Conservation (phyloP, 768 basidiomycete species). For the Pleurotus cornucopiae region DNA sequence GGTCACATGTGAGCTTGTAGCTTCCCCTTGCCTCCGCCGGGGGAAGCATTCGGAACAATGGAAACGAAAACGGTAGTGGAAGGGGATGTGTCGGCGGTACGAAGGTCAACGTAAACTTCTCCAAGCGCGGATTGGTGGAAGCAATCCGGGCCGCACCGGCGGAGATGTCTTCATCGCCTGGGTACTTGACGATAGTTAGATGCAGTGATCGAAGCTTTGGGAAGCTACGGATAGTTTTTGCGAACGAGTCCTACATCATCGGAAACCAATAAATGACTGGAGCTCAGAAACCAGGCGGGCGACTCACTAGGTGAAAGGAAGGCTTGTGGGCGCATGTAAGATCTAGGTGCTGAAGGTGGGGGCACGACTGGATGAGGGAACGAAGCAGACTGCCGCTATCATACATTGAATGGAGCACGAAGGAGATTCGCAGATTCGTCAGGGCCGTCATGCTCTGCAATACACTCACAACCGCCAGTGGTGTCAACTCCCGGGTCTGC, state of each 20-base stretch:
- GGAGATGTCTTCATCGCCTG: slow-evolving; percentile 57
- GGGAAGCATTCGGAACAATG: slow-evolving; percentile 36
- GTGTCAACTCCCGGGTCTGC: slow-evolving; percentile 63
- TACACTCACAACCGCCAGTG: slow-evolving; percentile 54
- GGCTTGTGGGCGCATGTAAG: slow-evolving; percentile 65
- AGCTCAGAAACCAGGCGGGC: neutral
- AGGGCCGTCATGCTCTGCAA: slow-evolving; percentile 54
- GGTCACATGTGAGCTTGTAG: slow-evolving; percentile 55
- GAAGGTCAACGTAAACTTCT: slow-evolving; percentile 60
- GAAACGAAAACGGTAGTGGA: slow-evolving; percentile 40
- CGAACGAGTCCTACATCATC: slow-evolving; percentile 49
- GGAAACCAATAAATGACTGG: neutral
- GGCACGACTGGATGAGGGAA: slow-evolving; percentile 63
- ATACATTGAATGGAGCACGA: slow-evolving; percentile 69
- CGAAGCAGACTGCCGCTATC: slow-evolving; percentile 69
- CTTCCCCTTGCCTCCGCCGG: slow-evolving; percentile 44
- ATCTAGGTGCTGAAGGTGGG: slow-evolving; percentile 58
- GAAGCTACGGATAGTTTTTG: slow-evolving; percentile 58
- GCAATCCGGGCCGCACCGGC: slow-evolving; percentile 61
- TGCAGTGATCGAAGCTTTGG: slow-evolving; percentile 58
- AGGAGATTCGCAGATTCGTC: slow-evolving; percentile 57
- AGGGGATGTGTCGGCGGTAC: slow-evolving; percentile 51
- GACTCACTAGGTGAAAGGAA: slow-evolving; percentile 65
- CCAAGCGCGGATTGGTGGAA: slow-evolving; percentile 61
- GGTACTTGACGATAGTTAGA: slow-evolving; percentile 63